Base-by-base conservation (phyloP, 1,139 yeast genomes). In the Hansenula anomala region DNA sequence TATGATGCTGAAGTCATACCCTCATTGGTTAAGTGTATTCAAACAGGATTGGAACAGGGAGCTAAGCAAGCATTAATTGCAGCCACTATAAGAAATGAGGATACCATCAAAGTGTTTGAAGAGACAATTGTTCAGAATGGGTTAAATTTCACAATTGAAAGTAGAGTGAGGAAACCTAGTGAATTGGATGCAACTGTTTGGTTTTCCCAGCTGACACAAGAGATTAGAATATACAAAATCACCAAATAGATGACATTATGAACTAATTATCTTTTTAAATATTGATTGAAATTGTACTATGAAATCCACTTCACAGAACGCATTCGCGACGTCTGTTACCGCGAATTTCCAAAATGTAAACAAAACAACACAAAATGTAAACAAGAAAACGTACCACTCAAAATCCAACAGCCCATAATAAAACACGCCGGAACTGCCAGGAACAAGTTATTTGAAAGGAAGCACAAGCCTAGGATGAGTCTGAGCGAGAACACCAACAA, bases 21-120 rank as follows among this genome's bases (percentile, higher is more conserved):
- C 0, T 61, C 61, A n/a, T 65, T 89, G 35, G 70, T 79, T 4
- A 46, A 55, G 4, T 73, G 84, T 11, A 57, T 88, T 2, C 45
- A 53, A 3, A 67, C 66, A 23, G 67, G 70, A 27, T 59, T 75
- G 10, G 23, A 30, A 0, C 37, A 38, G 15, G 44, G 51, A 1
- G 42, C 51, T 4, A 24, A 46, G 8, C 41, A 47, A 24, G 75
- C 75, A 3, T 49, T 73, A n/a, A 67, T 85, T 16, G 79, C 94
- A 0, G 92, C 95, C 3, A 84, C 96, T 0, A 68, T 83, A 8
- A 63, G 97, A 40, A 85, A 83, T 45, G 67, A 61, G 29, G 69
- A 63, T 2, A 88, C 96, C 0, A 61, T 78, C 1, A 46, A 47
- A 0, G 66, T 56, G 3, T 86, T 89, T 74, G 80, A 80, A 43